phyloP scores from a whole-genome alignment of 352 stramenopile species.

The Pythium periplocum region DNA sequence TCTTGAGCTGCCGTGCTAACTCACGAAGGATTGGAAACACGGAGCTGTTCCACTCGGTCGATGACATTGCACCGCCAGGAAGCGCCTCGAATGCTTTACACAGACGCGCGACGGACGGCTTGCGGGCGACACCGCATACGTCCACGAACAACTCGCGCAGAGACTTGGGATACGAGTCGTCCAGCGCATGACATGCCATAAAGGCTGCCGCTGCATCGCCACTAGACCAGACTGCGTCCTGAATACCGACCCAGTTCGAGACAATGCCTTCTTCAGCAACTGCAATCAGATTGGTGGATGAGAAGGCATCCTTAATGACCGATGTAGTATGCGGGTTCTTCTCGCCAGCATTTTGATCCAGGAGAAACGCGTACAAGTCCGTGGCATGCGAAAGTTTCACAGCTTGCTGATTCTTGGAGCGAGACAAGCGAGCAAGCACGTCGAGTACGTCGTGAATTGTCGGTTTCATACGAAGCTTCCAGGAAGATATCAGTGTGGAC shows the following conservation, averaged over 20 bases:
- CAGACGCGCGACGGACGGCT: conserved; percentile 45
- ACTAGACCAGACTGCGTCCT: conserved; percentile 15
- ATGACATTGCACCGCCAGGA: conserved; percentile 1
- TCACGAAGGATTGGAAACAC: conserved; percentile 33
- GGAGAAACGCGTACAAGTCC: conserved; percentile 15
- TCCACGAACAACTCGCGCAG: conserved; percentile 61
- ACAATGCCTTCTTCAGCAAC: not conserved
- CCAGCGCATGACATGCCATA: conserved; percentile 23
- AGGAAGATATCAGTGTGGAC: not conserved
- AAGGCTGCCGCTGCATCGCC: conserved; percentile 15
- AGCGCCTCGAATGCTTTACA: conserved; percentile 23
- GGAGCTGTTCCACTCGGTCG: conserved; percentile 20
- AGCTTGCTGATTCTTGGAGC: no score
- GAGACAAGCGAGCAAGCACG: not conserved
- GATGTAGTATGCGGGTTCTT: conserved; percentile 3
- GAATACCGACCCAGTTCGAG: conserved; percentile 3
- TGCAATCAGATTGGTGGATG: conserved; percentile 8
- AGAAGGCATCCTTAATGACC: conserved; percentile 11
- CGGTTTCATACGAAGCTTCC: not conserved
- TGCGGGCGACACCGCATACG: conserved; percentile 55
- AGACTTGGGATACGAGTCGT: conserved; percentile 44
- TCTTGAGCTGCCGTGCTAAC: conserved; percentile 33
- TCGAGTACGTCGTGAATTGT: not conserved
- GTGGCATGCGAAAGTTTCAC: not conserved
- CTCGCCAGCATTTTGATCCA: conserved; percentile 14